Base-by-base conservation (phyloP, 2,329 filamentous ascomycete genomes). In the Hypomyces perniciosus region DNA sequence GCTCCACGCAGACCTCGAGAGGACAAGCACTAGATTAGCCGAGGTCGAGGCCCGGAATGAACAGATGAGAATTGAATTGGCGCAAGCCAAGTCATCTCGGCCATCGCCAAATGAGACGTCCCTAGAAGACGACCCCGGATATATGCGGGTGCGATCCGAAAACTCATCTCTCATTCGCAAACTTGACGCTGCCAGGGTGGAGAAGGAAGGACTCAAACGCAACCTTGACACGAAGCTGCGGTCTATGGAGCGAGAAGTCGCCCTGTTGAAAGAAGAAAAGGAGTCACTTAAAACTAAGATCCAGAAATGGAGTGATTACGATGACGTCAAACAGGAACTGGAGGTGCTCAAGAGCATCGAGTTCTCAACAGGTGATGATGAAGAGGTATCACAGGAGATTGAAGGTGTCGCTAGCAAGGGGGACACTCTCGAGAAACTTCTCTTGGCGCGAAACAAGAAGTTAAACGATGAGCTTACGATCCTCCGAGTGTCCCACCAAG, bases 301-400 rank as follows among this genome's bases (percentile, higher is more conserved):
- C 4, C 84, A 90, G 56, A 95, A 88, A 65, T 95, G 89, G 83
- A 83, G 83, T 58, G 93, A 99, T 66, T 99, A 99, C 65, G 91
- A 97, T 33, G 92, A 97, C 53, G 83, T 99, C 44, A 96, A 93
- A 70, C 88, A 95, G 57, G 95, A 99, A 68, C 78, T 99, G 3
- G 92, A 97, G 62, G 91, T 97, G 54, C 80, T 99, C 54, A 96
- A 96, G 80, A 95, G 92, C 59, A 96, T 99, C 60, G 93, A 99
- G 66, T 96, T 99, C 61, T 88, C 92, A 2, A 92, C 89, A 1
- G 91, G 89, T 6, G 88, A 92, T 55, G 90, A 95, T 54, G 88
- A 91, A 43, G 84, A 86, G 2, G 72, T 76, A 7, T 63, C 69
- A 30, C 75, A 73, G 12, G 59, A 67, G 29, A 57, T 68, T 2